These are phyloP conservation scores for Starmera caribaea DNA, from an alignment of 805 yeast species.

Conservation along the genomic window DNA sequence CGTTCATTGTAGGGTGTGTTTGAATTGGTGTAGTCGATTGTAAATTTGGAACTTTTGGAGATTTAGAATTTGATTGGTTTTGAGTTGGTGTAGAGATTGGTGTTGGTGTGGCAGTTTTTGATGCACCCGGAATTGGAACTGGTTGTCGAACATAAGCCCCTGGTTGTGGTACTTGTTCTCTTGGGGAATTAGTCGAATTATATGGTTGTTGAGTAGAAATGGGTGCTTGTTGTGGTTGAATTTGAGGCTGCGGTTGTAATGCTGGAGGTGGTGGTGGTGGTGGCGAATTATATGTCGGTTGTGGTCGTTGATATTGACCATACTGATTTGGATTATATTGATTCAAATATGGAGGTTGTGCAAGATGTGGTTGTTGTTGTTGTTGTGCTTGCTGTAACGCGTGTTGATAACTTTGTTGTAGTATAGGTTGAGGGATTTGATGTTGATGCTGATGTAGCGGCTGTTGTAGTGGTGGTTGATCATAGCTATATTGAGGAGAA, in stretches of 20 bases:
- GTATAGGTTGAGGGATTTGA: slow-evolving; percentile 5
- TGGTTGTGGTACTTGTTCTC: too few relatives aligned
- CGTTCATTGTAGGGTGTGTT: too few relatives aligned
- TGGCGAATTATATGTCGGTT: neutral
- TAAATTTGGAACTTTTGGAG: too few relatives aligned
- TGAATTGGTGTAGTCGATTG: too few relatives aligned
- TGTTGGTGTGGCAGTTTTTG: too few relatives aligned
- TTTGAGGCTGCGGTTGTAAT: slow-evolving; percentile 4
- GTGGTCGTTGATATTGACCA: neutral
- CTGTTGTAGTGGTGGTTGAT: slow-evolving; percentile 9
- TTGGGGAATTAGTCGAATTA: slow-evolving; percentile 3
- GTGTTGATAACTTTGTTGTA: slow-evolving; percentile 4
- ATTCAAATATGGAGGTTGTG: neutral
- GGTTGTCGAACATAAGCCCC: neutral
- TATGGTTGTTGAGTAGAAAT: slow-evolving; percentile 1
- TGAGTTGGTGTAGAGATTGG: too few relatives aligned
- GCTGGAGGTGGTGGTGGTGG: neutral
- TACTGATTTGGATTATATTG: neutral
- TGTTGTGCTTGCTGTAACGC: slow-evolving; percentile 3
- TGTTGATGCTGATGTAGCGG: slow-evolving; percentile 9
- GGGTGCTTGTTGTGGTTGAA: slow-evolving; percentile 5
- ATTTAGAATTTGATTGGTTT: too few relatives aligned
- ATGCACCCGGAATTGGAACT: too few relatives aligned
- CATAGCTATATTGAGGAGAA: slow-evolving; percentile 8
- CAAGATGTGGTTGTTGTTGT: neutral